A percentile compares a stretch with the other conserved stretches of the same genome.
phyloP scores from a whole-genome alignment of 495 filamentous ascomycete species.

The Endocarpon pusillum region DNA sequence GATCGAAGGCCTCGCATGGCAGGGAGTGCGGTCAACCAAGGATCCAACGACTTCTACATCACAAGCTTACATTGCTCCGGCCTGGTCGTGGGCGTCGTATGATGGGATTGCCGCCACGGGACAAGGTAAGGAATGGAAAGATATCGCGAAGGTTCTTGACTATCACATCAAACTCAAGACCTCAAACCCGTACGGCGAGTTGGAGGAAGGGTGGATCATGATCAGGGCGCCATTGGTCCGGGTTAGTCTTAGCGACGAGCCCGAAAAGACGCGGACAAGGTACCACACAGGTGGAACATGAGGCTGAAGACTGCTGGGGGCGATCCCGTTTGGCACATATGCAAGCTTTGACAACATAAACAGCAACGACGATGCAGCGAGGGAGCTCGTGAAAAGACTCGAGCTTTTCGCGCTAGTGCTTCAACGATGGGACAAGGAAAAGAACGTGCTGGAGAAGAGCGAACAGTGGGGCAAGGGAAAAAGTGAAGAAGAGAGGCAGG shows the following conservation, averaged over 20 bases:
- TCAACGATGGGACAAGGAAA: too few relatives aligned
- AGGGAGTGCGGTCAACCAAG: background rate
- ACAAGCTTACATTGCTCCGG: background rate
- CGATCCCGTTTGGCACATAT: background rate
- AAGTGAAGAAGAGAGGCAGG: too few relatives aligned
- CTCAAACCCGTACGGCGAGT: background rate
- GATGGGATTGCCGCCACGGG: background rate
- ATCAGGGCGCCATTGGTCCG: background rate
- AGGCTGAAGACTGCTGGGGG: background rate
- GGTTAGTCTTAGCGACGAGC: background rate
- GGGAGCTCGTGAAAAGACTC: slow-evolving; percentile 1
- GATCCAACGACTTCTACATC: background rate
- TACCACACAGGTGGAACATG: background rate
- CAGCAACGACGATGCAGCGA: slow-evolving; percentile 1
- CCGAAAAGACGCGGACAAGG: background rate
- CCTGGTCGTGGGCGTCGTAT: slow-evolving; percentile 1
- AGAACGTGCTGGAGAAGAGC: too few relatives aligned
- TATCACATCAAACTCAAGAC: background rate
- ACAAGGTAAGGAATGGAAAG: background rate
- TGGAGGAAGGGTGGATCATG: background rate
- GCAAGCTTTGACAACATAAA: background rate
- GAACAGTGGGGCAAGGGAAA: too few relatives aligned
- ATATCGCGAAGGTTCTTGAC: background rate
- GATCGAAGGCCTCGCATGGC: slow-evolving; percentile 2
- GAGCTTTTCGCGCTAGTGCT: background rate